Base-by-base conservation (phyloP, 2,329 filamentous ascomycete genomes). In the Grosmannia penicillata region DNA sequence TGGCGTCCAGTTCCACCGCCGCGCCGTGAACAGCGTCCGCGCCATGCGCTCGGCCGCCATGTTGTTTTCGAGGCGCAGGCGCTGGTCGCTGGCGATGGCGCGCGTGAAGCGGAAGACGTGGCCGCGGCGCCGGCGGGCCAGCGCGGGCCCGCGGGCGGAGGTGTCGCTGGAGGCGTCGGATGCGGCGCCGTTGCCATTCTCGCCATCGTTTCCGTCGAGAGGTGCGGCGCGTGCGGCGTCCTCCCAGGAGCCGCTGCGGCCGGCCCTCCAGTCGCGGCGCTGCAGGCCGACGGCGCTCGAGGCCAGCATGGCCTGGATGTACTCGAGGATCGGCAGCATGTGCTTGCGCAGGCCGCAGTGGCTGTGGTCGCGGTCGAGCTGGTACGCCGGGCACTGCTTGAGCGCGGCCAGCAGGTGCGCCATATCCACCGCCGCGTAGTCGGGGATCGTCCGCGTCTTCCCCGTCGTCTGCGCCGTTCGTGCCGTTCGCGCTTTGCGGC, bases 271-370 rank as follows among this genome's bases (percentile, higher is more conserved):
- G 15, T 60, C 56, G 7, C 48, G 48, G n/a, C 60, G 53, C 13
- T 58, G 48, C 9, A 75, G 51, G 3, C 61, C 57, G 7, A 72
- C 50, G 22, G 58, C 57, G 25, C 55, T 59, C 0, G 67, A 56
- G 0, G 65, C 63, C 4, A 77, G 54, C 59, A 75, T 68, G n/a
- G 61, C 54, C 41, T 73, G 66, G 23, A 86, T 57, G 38, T 75
- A 70, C 39, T 81, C 76, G 14, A 85, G 55, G 4, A 82, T 65
- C 8, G 79, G 77, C 28, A 81, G 58, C 4, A 85, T 55, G 15
- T 75, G 66, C 4, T 72, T 74, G 32, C 79, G 63, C 27, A 83
- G 62, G 1, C 82, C 82, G 51, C 82, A 87, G 53, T 85, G 80
- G 2, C 66, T 66, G 53, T 87, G 82, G 51, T 84, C 65, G 46